Conservation (phyloP, 164 flowering plant species). For the Paratinospora sagittata region DNA sequence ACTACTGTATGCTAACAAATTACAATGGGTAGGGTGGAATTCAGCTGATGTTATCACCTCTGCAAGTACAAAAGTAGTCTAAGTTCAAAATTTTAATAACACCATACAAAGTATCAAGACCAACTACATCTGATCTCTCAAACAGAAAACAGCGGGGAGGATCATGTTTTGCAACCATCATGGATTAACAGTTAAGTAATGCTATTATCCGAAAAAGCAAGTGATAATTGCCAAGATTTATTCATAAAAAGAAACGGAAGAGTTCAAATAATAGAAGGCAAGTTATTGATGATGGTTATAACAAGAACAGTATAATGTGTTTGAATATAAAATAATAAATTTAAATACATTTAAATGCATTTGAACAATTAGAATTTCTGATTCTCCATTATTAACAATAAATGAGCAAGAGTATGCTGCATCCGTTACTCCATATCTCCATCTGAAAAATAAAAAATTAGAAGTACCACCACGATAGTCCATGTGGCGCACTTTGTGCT, state of each 20-base stretch:
- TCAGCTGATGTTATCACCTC: slow-evolving; percentile 99
- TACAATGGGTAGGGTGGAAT: slow-evolving; percentile 93
- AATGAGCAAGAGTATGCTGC: too few species aligned
- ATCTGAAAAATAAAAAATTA: too few species aligned
- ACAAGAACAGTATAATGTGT: too few species aligned
- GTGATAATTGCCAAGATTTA: background rate
- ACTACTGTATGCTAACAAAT: slow-evolving; percentile 88
- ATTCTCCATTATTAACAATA: too few species aligned
- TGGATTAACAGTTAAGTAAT: background rate
- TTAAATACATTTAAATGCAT: too few species aligned
- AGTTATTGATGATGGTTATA: too few species aligned
- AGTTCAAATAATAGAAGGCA: too few species aligned
- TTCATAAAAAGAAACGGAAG: background rate
- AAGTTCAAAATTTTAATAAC: background rate
- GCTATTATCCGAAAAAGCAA: background rate
- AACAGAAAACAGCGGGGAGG: background rate
- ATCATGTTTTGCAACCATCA: background rate
- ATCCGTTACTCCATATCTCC: too few species aligned
- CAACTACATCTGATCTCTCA: background rate
- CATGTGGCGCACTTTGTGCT: too few species aligned
- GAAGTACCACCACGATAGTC: too few species aligned
- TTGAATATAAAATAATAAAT: too few species aligned
- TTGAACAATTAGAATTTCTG: too few species aligned
- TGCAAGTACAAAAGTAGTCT: slow-evolving; percentile 30
- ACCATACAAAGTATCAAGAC: background rate